Base-by-base conservation (phyloP, 73 alveolate species). In the Paramecium primaurelia region DNA sequence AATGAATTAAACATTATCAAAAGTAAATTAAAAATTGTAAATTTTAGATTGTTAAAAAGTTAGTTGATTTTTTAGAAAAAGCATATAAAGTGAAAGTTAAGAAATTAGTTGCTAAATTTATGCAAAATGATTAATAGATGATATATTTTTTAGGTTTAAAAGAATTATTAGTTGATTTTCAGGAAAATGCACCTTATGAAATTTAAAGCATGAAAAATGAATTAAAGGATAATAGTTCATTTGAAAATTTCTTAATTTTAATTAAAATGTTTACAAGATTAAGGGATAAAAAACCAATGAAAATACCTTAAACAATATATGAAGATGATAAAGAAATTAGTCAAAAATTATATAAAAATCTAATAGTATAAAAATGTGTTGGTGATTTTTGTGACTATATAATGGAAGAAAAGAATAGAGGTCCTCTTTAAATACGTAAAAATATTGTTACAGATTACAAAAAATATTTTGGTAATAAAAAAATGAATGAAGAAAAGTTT, bases 351-450 rank as follows among this genome's bases (percentile, higher is more conserved):
- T 89, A 89, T 71, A 89, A 89, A 60, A 89, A 89, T 58, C 22
- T 89, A 37, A 89, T 77, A 71, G 94, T 89, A 42, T 40, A 89
- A 30, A 89, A 28, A 18, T 89, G 94, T 73, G 94, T 77, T 45
- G 94, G 94, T 8, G 94, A 89, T 73, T 89, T 89, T 47, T 89
- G 94, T 71, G 94, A 89, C 16, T 89, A 89, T 32, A 83, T 71
- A 12, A 89, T 89, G 94, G 92, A 45, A 28, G 94, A 89, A 51
- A 89, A 89, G 64, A 89, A 89, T 89, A 71, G 92, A 25, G 94
- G 94, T 12, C 90, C 94, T 0, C 84, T 89, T 26, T 42, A 77
- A 37, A 89, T 89, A 59, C 42, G 94, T 16, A 89, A 89, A 30
- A 89, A 89, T 73, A 89, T 89, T 71, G 71, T 89, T n/a, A 64